These are phyloP conservation scores for Arachis stenosperma DNA, from an alignment of 306 rosid species.

Conservation along the genomic window DNA sequence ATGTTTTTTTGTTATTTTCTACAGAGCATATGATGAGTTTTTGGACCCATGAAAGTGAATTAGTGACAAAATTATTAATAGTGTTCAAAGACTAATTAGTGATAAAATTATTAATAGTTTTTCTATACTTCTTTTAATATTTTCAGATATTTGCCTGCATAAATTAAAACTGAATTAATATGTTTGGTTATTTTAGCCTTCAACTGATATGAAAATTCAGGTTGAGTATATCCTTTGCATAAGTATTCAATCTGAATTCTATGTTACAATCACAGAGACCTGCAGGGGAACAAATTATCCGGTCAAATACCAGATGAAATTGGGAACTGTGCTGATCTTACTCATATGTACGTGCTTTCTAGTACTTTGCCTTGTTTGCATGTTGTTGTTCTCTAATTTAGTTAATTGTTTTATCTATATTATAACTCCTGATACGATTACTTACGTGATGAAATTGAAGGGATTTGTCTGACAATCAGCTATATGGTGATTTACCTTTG, in stretches of 20 bases:
- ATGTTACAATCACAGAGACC: constrained; percentile 49
- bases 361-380: background rate
- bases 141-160: too few relatives aligned
- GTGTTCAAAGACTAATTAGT: too few relatives aligned
- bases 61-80: too few relatives aligned
- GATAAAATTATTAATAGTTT: too few relatives aligned
- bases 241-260: background rate
- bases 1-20: too few relatives aligned
- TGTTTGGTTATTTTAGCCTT: too few relatives aligned
- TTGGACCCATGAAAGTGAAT: too few relatives aligned
- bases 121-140: too few relatives aligned
- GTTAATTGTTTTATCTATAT: background rate
- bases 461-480: constrained; percentile 77
- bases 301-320: constrained; percentile 98
- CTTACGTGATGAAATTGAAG: constrained; percentile 38
- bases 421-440: background rate
- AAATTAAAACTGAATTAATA: too few relatives aligned
- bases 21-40: too few relatives aligned
- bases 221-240: too few relatives aligned
- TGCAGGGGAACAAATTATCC: constrained; percentile 74
- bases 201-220: too few relatives aligned
- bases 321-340: constrained; percentile 69
- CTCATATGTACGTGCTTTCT: constrained; percentile 40
- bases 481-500: constrained; percentile 81
- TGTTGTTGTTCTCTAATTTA: background rate